These are phyloP conservation scores for Schizophyllum commune DNA, from an alignment of 1,284 basidiomycete genomes.

Conservation along the genomic window DNA sequence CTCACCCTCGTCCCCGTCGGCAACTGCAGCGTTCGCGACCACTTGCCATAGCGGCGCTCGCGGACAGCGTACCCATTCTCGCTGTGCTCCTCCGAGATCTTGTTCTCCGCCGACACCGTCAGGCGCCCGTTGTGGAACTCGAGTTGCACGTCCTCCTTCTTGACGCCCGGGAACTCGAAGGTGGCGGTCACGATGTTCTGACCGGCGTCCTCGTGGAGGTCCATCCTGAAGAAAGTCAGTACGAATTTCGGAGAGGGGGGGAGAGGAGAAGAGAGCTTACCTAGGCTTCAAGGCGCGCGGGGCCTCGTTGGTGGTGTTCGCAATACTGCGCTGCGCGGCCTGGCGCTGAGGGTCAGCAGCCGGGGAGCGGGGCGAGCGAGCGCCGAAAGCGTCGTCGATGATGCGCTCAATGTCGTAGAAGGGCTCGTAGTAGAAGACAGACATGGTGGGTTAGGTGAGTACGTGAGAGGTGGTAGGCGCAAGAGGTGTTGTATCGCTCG, in stretches of 20 bases:
- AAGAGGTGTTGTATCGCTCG: no score
- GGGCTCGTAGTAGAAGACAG: conserved; percentile 22
- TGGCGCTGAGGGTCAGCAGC: background rate
- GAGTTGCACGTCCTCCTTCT: conserved; percentile 31
- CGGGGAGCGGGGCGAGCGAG: conserved; percentile 1
- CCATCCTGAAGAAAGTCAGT: conserved; percentile 19
- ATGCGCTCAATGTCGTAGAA: conserved; percentile 23
- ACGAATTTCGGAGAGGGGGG: background rate
- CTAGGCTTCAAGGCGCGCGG: conserved; percentile 15
- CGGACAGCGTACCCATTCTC: conserved; percentile 25
- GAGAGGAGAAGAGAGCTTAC: background rate
- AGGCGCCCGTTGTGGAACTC: conserved; percentile 29
- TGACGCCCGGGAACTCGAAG: conserved; percentile 37
- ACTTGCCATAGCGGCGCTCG: conserved; percentile 29
- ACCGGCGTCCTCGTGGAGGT: conserved; percentile 25
- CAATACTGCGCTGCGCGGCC: background rate
- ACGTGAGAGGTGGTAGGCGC: background rate
- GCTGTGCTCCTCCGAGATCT: conserved; percentile 18
- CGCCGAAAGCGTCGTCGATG: conserved; percentile 19
- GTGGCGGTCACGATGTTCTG: conserved; percentile 28
- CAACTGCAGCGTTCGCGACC: conserved; percentile 27
- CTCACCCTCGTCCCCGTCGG: conserved; percentile 29
- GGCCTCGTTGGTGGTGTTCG: conserved; percentile 3
- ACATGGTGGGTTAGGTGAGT: conserved; percentile 12
- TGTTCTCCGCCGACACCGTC: conserved; percentile 28